A percentile compares a stretch with the other conserved stretches of the same genome.
phyloP scores from a whole-genome alignment of 2,329 filamentous ascomycete genomes.

The Aspergillus nomiae region DNA sequence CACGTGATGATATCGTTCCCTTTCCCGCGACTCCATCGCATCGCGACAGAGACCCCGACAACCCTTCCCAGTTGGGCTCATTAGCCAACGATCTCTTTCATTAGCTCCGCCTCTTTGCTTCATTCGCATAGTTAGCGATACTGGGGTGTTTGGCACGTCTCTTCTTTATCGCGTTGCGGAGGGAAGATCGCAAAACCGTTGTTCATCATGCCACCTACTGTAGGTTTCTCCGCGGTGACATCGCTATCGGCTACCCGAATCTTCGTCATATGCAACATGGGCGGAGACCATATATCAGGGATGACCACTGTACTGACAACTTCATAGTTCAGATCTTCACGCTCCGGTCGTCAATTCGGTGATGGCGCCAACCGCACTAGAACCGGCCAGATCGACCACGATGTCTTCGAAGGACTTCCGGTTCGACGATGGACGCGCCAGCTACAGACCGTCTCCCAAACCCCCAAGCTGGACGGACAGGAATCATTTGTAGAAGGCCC shows the following conservation, averaged over 20 bases:
- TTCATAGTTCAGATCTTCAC: conserved; percentile 56
- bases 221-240: conserved; percentile 25
- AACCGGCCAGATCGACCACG: conserved; percentile 61
- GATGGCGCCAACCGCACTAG: conserved; percentile 42
- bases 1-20: conserved; percentile 17
- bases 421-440: conserved; percentile 87
- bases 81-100: neutral
- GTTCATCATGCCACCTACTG: conserved; percentile 37
- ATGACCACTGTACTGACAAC: conserved; percentile 17
- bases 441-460: conserved; percentile 67
- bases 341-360: conserved; percentile 60
- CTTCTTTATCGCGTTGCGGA: conserved; percentile 9
- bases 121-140: neutral
- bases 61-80: conserved; percentile 7
- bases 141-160: neutral
- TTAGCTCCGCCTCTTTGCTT: neutral
- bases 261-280: neutral
- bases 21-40: conserved; percentile 13
- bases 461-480: conserved; percentile 62
- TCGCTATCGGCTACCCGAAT: neutral
- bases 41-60: conserved; percentile 10
- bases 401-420: conserved; percentile 73
- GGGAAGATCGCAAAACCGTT: conserved; percentile 12
- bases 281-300: neutral
- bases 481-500: conserved; percentile 31